Evolutionary conservation across 1,139 yeast species (phyloP).

Genomic region (Blastobotrys raffinosifermentans): DNA sequence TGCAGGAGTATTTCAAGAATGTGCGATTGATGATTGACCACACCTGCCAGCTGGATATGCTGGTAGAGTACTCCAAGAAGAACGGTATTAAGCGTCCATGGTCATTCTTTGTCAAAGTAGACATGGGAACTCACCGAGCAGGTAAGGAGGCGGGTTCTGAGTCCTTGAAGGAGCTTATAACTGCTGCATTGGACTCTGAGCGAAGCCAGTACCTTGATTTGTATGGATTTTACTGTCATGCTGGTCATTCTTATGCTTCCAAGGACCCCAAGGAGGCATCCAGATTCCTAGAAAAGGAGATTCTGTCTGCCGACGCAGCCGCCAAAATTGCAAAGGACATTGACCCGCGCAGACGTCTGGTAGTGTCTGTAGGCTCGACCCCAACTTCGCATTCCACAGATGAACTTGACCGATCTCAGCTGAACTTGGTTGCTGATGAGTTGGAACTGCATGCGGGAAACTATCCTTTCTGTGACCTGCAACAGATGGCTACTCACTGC

Average conservation of each 20-base stretch:
- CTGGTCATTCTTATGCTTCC: constrained; percentile 66
- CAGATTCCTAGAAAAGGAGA: constrained; percentile 46
- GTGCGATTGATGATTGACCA: constrained; percentile 57
- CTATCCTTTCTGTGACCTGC: constrained; percentile 66
- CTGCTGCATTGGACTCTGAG: constrained; percentile 18
- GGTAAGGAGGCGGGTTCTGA: constrained; percentile 36
- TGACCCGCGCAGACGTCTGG: constrained; percentile 32
- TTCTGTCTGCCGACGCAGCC: constrained; percentile 51
- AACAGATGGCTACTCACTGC: constrained; percentile 65
- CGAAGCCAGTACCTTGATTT: constrained; percentile 24
- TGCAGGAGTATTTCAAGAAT: constrained; percentile 25
- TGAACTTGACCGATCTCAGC: constrained; percentile 14
- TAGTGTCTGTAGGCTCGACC: constrained; percentile 68
- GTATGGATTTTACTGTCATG: constrained; percentile 72
- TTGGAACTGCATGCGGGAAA: constrained; percentile 79
- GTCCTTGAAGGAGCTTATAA: constrained; percentile 28
- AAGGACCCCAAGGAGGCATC: constrained; percentile 45
- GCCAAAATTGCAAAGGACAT: constrained; percentile 33
- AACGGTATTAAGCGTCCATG: constrained; percentile 32
- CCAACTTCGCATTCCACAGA: constrained; percentile 70
- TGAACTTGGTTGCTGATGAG: constrained; percentile 28
- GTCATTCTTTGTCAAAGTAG: constrained; percentile 43
- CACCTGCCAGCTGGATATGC: constrained; percentile 46
- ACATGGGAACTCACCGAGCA: constrained; percentile 45
- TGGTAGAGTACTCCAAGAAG: constrained; percentile 38